Evolutionary conservation across 2,329 filamentous ascomycete genomes (phyloP).

Genomic region (Exophiala phaeomuriformis): DNA sequence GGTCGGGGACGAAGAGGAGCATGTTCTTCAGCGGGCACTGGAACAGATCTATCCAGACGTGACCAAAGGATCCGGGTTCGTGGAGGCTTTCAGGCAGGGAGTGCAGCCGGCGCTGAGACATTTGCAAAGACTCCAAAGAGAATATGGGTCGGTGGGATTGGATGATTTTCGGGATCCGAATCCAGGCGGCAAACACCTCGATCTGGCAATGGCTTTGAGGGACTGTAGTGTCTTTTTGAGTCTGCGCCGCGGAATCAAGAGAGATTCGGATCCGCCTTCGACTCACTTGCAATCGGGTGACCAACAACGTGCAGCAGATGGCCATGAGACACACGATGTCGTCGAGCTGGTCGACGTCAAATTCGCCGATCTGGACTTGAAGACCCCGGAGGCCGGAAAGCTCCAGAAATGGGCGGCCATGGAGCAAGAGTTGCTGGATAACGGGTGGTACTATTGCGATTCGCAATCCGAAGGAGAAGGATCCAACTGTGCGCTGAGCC

Average conservation of each 20-base stretch:
- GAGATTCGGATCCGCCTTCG: conserved; percentile 30
- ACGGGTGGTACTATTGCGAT: conserved; percentile 57
- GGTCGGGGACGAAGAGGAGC: conserved; percentile 29
- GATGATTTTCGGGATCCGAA: conserved; percentile 25
- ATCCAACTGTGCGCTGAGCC: conserved; percentile 17
- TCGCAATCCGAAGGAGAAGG: conserved; percentile 25
- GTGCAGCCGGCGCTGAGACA: conserved; percentile 34
- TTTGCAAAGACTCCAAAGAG: conserved; percentile 20
- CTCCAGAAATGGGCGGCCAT: conserved; percentile 59
- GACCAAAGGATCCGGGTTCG: conserved; percentile 31
- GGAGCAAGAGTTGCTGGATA: conserved; percentile 56
- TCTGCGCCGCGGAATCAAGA: conserved; percentile 32
- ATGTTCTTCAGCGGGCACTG: conserved; percentile 36
- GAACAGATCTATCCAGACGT: conserved; percentile 12
- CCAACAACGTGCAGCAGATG: too few species aligned
- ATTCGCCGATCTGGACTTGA: conserved; percentile 71
- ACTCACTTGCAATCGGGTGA: neutral
- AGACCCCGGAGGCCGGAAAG: conserved; percentile 58
- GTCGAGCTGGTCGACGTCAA: conserved; percentile 40
- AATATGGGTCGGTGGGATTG: conserved; percentile 27
- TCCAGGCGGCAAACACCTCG: conserved; percentile 42
- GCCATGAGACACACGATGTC: conserved; percentile 1
- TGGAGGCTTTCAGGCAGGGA: conserved; percentile 30
- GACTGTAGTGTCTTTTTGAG: conserved; percentile 64
- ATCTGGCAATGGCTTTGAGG: conserved; percentile 69